Base-by-base conservation (phyloP, 2,329 filamentous ascomycete genomes). In the Claviceps africana region DNA sequence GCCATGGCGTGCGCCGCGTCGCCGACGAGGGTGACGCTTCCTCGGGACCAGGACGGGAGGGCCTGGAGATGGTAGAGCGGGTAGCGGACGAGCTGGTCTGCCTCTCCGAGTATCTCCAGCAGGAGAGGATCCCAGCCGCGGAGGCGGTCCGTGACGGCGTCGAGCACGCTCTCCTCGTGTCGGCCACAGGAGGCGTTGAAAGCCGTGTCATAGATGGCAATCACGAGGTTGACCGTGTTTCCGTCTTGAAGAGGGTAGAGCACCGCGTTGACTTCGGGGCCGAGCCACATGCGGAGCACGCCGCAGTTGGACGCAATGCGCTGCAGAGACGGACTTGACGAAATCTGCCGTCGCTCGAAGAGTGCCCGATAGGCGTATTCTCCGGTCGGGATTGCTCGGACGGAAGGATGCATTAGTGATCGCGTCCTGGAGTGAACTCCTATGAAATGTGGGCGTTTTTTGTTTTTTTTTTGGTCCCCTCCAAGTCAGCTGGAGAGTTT, bases 1-100 rank as follows among this genome's bases (percentile, higher is more conserved):
- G 57, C 49, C 22, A 57, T 59, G 4, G 61, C 54, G 52, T 60
- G 58, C 1, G 55, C 55, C 2, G 58, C 56, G 22, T 59, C 58
- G 2, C 58, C 57, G 13, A 53, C 47, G 19, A 60, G 50, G 17
- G 53, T 51, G 11, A 59, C 55, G 19, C 28, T 30, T 15, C 52
- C 57, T 13, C 45, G 44, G 6, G 40, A 44, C 51, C 54, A 58
- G 5, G 15, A 49, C 1, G 56, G 54, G 15, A 56, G 25, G 9
- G 46, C 37, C 25, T 50, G 46, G 6, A 55, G 22, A n/a, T 50
- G 49, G 9, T 49, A 48, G 22, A 58, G 40, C 10, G 53, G 57
- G 37, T 53, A 55, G 48, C 43, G 45, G 15, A 43, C 47, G 13
- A 58, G 54, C 17, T 49, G 47, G 19, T 39, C 33, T 9, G 54